Evolutionary conservation across 176 grass and related monocot species (phyloP).

Genomic region (Calamus simplicifolius): DNA sequence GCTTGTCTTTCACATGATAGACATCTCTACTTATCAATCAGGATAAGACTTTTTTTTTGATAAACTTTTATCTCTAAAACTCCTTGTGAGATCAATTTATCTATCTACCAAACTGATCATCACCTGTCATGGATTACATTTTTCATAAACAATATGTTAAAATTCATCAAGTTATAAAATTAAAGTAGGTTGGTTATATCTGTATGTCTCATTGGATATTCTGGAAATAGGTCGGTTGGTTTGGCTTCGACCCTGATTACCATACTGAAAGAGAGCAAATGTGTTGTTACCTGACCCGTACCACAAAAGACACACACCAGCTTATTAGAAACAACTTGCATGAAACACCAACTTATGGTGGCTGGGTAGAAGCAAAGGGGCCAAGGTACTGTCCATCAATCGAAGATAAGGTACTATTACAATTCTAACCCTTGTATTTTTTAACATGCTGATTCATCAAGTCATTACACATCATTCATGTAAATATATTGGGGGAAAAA

Average conservation of each 20-base stretch:
- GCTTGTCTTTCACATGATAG: no score
- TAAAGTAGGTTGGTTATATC: no score
- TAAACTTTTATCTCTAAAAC: no score
- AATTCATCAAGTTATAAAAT: no score
- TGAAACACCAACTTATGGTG: conserved; percentile 96
- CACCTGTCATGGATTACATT: no score
- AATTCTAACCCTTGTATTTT: not conserved
- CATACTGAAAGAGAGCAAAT: conserved; percentile 84
- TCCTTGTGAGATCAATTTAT: no score
- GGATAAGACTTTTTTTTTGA: no score
- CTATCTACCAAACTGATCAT: no score
- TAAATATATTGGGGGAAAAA: no score
- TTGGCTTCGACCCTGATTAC: conserved; percentile 93
- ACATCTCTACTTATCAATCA: no score
- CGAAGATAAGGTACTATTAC: conserved; percentile 79
- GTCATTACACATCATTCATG: not conserved
- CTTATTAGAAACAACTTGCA: conserved; percentile 84
- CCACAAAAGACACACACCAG: conserved; percentile 79
- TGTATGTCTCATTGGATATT: conserved; percentile 7
- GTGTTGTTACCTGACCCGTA: conserved; percentile 93
- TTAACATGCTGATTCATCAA: not conserved
- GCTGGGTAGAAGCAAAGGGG: conserved; percentile 96
- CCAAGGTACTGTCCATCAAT: conserved; percentile 93
- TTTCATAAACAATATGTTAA: no score
- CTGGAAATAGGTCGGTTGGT: conserved; percentile 79